Base-by-base conservation (phyloP, 1,284 basidiomycete genomes). In the Lentinus polychrous region DNA sequence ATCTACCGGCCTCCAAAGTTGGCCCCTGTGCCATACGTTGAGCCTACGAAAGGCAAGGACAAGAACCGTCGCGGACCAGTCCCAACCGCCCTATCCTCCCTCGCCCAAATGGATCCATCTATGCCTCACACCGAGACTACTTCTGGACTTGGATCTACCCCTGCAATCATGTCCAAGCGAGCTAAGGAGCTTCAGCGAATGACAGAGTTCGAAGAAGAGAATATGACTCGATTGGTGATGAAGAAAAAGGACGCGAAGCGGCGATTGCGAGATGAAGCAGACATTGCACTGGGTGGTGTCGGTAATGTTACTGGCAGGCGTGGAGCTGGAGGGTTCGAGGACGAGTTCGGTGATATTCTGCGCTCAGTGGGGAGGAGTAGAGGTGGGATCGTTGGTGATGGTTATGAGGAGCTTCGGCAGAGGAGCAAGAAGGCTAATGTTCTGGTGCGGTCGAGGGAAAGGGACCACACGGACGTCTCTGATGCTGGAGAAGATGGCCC, bases 161-260 rank as follows among this genome's bases (percentile, higher is more conserved):
- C 74, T 34, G 72, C 72, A 47, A 72, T 79, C 12, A 67, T 67
- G 37, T 86, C 84, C 1, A 73, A 76, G 17, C 84, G 91, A 20
- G 88, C 87, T 8, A 76, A 81, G 32, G 83, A 91, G 53, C 74
- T 98, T 52, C 80, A 84, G 57, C 79, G 86, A 11, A 85, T 97
- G 71, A 81, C 81, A 46, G 87, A 92, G 55, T 99, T 91, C 66
- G 95, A 99, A 69, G 95, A 98, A 67, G 91, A 92, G 48, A 95
- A 97, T 66, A 94, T 98, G 71, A 93, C 89, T 23, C 83, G 95
- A 48, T 66, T 98, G 48, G 79, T 95, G 52, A 87, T 94, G 78
- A 90, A 86, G 65, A 98, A 97, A 76, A 86, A 84, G 61, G 95
- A 97, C 48, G 79, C 79, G 17, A 81, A 78, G 61, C 73, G 84